Conservation (phyloP, 805 yeast species). For the Starmerella sp. region DNA sequence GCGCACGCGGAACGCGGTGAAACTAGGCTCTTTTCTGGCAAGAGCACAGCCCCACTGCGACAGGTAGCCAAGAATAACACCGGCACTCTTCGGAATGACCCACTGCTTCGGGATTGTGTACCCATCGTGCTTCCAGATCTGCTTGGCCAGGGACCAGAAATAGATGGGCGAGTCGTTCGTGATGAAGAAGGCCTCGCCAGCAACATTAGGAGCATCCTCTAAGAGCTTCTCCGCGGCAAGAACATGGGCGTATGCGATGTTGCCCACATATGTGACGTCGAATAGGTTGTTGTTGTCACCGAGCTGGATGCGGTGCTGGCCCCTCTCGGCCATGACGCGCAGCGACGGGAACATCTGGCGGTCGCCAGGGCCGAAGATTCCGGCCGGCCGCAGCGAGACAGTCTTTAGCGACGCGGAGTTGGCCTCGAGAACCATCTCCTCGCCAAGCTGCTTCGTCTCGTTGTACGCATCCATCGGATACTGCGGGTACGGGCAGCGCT, state of each 20-base stretch:
- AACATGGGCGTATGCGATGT: conserved; percentile 94
- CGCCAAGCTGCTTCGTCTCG: conserved; percentile 88
- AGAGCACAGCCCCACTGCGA: conserved; percentile 64
- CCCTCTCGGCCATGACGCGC: conserved; percentile 65
- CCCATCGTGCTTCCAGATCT: conserved; percentile 96
- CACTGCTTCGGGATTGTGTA: conserved; percentile 59
- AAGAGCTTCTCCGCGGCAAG: conserved; percentile 74
- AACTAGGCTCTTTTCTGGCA: conserved; percentile 76
- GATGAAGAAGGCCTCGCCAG: conserved; percentile 80
- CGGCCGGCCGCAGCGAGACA: conserved; percentile 89
- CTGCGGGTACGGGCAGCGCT: conserved; percentile 83
- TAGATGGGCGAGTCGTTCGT: conserved; percentile 92
- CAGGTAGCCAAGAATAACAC: conserved; percentile 67
- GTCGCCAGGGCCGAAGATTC: conserved; percentile 98
- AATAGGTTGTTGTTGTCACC: conserved; percentile 90
- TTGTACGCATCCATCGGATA: conserved; percentile 95
- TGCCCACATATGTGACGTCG: conserved; percentile 97
- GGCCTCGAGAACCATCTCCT: conserved; percentile 63
- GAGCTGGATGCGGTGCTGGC: conserved; percentile 84
- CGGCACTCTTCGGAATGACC: conserved; percentile 62
- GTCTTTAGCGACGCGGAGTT: conserved; percentile 58
- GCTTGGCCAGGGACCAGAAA: conserved; percentile 93
- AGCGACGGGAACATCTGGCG: conserved; percentile 92
- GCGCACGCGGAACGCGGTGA: conserved; percentile 89
- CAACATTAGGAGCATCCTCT: conserved; percentile 37